These are phyloP conservation scores for Macadamia tetraphylla DNA, from an alignment of 164 flowering plant species.

Conservation along the genomic window DNA sequence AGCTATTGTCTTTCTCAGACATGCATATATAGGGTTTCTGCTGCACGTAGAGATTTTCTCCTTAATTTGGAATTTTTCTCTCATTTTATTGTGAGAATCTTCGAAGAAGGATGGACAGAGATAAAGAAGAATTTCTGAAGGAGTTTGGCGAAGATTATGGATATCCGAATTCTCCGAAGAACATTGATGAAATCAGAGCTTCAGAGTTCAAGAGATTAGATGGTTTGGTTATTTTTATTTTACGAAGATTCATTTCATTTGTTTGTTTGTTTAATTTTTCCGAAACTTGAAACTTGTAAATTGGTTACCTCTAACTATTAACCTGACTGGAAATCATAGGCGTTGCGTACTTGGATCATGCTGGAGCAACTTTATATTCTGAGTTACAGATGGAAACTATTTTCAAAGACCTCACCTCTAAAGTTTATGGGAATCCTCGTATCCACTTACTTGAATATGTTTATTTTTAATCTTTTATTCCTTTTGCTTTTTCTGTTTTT, in stretches of 20 bases:
- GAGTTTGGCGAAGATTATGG: constrained; percentile 82
- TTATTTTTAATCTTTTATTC: no score
- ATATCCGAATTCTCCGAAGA: constrained; percentile 67
- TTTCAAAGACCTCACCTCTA: constrained; percentile 54
- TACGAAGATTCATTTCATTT: neutral
- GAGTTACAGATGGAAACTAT: constrained; percentile 81
- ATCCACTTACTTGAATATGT: constrained; percentile 31
- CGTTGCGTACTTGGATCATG: constrained; percentile 87
- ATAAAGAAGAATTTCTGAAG: constrained; percentile 54
- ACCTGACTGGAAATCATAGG: constrained; percentile 21
- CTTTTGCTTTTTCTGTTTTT: neutral
- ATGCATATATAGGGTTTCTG: no score
- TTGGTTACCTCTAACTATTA: neutral
- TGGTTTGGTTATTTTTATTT: constrained; percentile 22
- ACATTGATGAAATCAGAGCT: constrained; percentile 68
- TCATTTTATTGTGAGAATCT: no score
- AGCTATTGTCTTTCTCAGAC: no score
- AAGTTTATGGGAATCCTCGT: constrained; percentile 94
- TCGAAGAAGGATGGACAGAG: constrained; percentile 18
- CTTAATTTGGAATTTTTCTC: no score
- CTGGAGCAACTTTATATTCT: constrained; percentile 88
- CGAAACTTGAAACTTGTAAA: neutral
- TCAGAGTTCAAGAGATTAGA: constrained; percentile 77
- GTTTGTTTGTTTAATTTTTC: neutral
- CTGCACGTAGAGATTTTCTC: no score